Conservation (phyloP, 2,329 filamentous ascomycete genomes). For the Phyllachora maydis region DNA sequence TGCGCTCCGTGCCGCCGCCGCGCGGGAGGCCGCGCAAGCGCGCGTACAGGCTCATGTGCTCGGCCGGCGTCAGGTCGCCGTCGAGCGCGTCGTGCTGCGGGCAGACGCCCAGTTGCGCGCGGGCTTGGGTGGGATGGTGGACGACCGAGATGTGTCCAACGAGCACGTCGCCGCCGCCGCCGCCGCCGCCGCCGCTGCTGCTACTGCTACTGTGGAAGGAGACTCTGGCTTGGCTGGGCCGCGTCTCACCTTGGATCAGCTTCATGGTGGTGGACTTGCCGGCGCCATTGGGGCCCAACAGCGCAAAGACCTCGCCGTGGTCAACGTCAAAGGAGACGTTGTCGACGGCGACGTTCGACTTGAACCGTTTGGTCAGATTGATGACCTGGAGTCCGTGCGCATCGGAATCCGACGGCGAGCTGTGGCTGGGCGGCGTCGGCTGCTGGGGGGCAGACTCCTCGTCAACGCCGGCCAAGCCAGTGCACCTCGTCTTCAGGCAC, state of each 20-base stretch:
- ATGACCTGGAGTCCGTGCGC: constrained; percentile 59
- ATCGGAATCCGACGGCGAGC: too few relatives aligned
- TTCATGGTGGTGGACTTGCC: constrained; percentile 84
- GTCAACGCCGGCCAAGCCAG: too few relatives aligned
- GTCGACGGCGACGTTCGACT: constrained; percentile 60
- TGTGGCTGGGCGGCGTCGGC: constrained; percentile 27
- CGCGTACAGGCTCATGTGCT: constrained; percentile 80
- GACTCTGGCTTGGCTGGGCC: too few relatives aligned
- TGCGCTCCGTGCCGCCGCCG: constrained; percentile 57
- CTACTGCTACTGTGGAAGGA: too few relatives aligned
- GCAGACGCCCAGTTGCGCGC: constrained; percentile 71
- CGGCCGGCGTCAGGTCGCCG: constrained; percentile 69
- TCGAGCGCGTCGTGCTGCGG: constrained; percentile 81
- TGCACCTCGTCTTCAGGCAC: too few relatives aligned
- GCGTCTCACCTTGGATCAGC: constrained; percentile 72
- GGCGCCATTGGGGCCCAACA: constrained; percentile 79
- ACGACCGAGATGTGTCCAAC: constrained; percentile 62
- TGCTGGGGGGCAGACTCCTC: too few relatives aligned
- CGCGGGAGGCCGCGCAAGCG: constrained; percentile 57
- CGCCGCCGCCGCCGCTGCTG: too few relatives aligned
- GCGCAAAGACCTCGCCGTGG: constrained; percentile 66
- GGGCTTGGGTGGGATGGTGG: constrained; percentile 49
- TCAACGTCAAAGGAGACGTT: constrained; percentile 70
- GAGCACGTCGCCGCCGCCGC: constrained; percentile 54
- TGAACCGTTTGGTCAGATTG: constrained; percentile 64